phyloP scores from a whole-genome alignment of 495 filamentous ascomycete species.

The Annulohypoxylon nitens region DNA sequence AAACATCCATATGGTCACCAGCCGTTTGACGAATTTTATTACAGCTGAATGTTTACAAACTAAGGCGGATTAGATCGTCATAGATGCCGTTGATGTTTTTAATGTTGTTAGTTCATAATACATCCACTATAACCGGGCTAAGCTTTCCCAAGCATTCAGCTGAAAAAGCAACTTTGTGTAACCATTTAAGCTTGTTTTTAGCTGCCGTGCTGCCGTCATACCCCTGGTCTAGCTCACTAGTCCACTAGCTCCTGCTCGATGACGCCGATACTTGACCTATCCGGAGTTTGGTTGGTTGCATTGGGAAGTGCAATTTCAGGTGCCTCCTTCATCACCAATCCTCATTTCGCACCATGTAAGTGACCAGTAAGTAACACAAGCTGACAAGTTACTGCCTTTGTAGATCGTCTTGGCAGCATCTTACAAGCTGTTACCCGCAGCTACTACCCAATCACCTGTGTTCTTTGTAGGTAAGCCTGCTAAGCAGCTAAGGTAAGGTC shows the following conservation, averaged over 20 bases:
- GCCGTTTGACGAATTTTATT: no score
- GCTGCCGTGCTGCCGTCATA: slow-evolving; percentile 1
- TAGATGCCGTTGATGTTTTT: no score
- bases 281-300: not conserved
- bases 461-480: no score
- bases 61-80: no score
- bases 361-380: not conserved
- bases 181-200: slow-evolving; percentile 22
- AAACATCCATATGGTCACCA: no score
- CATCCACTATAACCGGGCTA: no score
- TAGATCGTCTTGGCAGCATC: not conserved
- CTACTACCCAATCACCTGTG: no score
- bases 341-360: slow-evolving; percentile 5
- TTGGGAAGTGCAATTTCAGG: slow-evolving; percentile 18
- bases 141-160: no score
- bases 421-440: not conserved
- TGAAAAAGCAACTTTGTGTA: slow-evolving; percentile 5
- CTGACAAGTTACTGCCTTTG: not conserved
- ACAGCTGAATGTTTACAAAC: no score
- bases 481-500: no score
- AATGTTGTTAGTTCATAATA: no score
- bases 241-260: slow-evolving; percentile 17
- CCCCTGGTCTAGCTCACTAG: not conserved
- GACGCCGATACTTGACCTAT: slow-evolving; percentile 24
- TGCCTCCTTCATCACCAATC: slow-evolving; percentile 15